Percentiles rank a stretch among this genome's conserved stretches.
phyloP scores from a whole-genome alignment of 192 early-diverging fungal species.

The Coemansia sp. region DNA sequence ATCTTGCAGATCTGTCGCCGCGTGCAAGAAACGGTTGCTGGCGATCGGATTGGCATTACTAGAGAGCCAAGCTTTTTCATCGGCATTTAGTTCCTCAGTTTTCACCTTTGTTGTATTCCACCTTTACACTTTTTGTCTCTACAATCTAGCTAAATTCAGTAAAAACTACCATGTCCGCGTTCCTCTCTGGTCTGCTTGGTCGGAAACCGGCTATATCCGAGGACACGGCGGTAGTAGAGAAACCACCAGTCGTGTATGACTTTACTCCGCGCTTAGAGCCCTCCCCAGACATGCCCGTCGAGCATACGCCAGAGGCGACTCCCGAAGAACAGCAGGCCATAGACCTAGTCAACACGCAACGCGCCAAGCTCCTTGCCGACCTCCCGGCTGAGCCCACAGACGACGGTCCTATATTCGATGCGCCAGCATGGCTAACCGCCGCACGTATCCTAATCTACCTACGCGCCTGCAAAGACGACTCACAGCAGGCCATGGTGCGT shows the following conservation, averaged over 20 bases:
- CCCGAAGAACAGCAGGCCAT: slow-evolving; percentile 31
- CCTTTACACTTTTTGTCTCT: background rate
- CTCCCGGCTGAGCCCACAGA: slow-evolving; percentile 34
- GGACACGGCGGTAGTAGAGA: background rate
- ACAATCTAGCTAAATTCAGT: background rate
- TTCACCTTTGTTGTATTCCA: too few relatives aligned
- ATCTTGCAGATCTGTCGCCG: too few relatives aligned
- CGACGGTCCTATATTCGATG: slow-evolving; percentile 22
- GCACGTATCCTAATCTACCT: slow-evolving; percentile 67
- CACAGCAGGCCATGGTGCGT: slow-evolving; percentile 55
- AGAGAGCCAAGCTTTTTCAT: too few relatives aligned
- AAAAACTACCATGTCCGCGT: slow-evolving; percentile 12
- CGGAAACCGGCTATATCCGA: slow-evolving; percentile 5
- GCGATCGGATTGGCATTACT: too few relatives aligned
- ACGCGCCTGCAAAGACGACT: slow-evolving; percentile 67
- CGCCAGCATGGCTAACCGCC: slow-evolving; percentile 21
- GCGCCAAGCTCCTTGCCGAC: slow-evolving; percentile 30
- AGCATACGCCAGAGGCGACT: slow-evolving; percentile 31
- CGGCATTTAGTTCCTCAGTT: too few relatives aligned
- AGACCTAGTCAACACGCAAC: slow-evolving; percentile 18
- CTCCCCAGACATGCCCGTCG: slow-evolving; percentile 10
- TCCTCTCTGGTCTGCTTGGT: slow-evolving; percentile 31
- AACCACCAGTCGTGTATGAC: slow-evolving; percentile 17
- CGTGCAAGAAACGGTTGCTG: too few relatives aligned
- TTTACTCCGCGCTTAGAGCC: slow-evolving; percentile 27